These are phyloP conservation scores for Cytospora chrysosperma DNA, from an alignment of 2,329 filamentous ascomycete genomes.

Conservation along the genomic window DNA sequence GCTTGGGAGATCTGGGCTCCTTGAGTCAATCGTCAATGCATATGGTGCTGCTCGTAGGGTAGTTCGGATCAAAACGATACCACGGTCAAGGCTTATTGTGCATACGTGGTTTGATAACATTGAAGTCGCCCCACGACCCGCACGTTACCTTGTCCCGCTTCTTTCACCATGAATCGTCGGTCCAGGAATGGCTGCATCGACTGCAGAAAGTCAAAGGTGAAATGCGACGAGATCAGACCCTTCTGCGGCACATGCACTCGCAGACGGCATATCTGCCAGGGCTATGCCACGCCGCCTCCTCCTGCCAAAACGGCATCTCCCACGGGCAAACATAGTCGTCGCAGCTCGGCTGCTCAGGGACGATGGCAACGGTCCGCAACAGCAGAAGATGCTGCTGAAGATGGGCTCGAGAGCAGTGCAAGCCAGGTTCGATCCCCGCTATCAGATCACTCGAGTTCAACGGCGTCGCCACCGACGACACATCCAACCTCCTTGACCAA, in stretches of 20 bases:
- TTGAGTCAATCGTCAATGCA: not conserved
- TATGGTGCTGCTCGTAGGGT: not conserved
- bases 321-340: slow-evolving; percentile 2
- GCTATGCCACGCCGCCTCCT: slow-evolving; percentile 27
- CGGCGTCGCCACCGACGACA: not conserved
- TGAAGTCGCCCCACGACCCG: not conserved
- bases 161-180: slow-evolving; percentile 13
- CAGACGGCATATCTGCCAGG: slow-evolving; percentile 33
- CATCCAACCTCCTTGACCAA: not conserved
- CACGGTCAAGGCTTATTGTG: too few relatives aligned
- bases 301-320: not conserved
- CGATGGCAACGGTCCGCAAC: not conserved
- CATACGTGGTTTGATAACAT: too few relatives aligned
- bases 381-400: not conserved
- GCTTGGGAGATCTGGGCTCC: not conserved
- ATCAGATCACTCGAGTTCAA: not conserved
- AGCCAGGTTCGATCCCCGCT: not conserved
- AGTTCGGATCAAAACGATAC: not conserved
- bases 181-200: slow-evolving; percentile 15
- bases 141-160: not conserved
- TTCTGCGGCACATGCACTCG: slow-evolving; percentile 36
- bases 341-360: not conserved
- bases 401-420: not conserved
- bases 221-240: slow-evolving; percentile 20
- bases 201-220: slow-evolving; percentile 14